Evolutionary conservation across 2,329 filamentous ascomycete species (phyloP), one percentile per base, ranked within the genome.

Genomic region (Aspergillus proliferans): DNA sequence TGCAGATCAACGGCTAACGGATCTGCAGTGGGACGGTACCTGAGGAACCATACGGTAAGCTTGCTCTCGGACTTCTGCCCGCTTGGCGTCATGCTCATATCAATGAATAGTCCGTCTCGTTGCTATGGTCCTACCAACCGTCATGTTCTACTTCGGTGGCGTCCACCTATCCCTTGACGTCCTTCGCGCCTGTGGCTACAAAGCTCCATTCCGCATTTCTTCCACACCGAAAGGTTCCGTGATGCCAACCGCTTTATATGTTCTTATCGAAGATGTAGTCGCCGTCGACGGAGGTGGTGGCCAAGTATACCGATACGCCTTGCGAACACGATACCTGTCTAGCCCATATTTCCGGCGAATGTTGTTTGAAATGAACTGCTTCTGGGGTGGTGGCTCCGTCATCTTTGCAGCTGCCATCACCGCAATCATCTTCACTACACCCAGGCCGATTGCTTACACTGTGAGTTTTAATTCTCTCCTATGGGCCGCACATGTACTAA

Each of bases 211-310:
- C 58, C 78, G 81, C 42, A 81, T 86, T 52, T 84, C 81, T 47
- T 85, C 83, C 2, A 80, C 81, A 0, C 75, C 75, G 0, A 83
- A 82, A 59, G 82, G 82, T 15, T 75, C 74, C 14, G 69, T 65
- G 4, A 78, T 85, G 49, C 75, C 78, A 3, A 84, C 84, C 0
- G 77, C 80, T 2, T 74, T 80, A 1, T 83, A 84, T 56, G 84
- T 83, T 45, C 74, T 86, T 26, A 79, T 86, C 22, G 84, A 87
- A 65, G 84, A 87, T 57, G 76, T 85, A 21, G 76, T 85, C 12
- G 82, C 81, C 4, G 84, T 87, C 38, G 84, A 86, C 59, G 83
- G 81, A 18, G 77, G 75, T 3, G 83, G 80, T 8, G 79, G 79
- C 1, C 72, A 76, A 49, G 73, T 69, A 2, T 83, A 77, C 54